A percentile compares a stretch with the other conserved stretches of the same genome.
phyloP scores from a whole-genome alignment of 2,329 filamentous ascomycete genomes.

The Fusarium floridanum region DNA sequence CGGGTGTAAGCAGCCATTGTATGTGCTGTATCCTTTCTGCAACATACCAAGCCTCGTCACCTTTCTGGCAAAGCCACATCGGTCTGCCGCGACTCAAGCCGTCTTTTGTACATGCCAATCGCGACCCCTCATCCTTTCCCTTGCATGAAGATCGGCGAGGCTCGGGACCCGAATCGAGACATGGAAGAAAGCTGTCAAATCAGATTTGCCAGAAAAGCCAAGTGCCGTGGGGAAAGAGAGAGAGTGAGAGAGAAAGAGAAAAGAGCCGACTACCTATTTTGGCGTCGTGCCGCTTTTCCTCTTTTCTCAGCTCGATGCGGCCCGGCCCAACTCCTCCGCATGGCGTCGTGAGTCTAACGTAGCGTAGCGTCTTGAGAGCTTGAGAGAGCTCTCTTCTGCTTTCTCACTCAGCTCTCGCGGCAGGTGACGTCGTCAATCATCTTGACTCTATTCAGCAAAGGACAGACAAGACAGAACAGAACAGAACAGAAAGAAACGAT shows the following conservation, averaged over 20 bases:
- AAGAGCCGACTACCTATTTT: conserved; percentile 3
- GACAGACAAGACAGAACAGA: background rate
- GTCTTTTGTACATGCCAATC: conserved; percentile 16
- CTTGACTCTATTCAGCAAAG: background rate
- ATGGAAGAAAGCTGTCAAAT: conserved; percentile 25
- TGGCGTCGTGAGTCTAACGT: conserved; percentile 1
- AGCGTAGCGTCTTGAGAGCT: background rate
- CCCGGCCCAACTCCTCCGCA: background rate
- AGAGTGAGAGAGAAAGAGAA: no score
- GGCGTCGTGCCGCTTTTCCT: conserved; percentile 3
- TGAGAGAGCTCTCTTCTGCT: conserved; percentile 5
- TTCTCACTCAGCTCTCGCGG: background rate
- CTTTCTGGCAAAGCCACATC: background rate
- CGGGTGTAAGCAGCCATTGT: background rate
- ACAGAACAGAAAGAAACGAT: background rate
- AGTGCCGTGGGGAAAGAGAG: background rate
- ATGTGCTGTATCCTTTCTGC: background rate
- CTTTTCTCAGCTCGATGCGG: conserved; percentile 19
- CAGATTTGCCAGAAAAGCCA: conserved; percentile 11
- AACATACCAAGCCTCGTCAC: background rate
- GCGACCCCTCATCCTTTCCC: conserved; percentile 24
- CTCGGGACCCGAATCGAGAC: conserved; percentile 23
- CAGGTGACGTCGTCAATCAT: conserved; percentile 37
- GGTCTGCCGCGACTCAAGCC: background rate
- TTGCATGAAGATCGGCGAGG: conserved; percentile 35